Evolutionary conservation across 2,329 filamentous ascomycete genomes (phyloP), one percentile per base, ranked within the genome.

Genomic region (Scedosporium minutisporum): DNA sequence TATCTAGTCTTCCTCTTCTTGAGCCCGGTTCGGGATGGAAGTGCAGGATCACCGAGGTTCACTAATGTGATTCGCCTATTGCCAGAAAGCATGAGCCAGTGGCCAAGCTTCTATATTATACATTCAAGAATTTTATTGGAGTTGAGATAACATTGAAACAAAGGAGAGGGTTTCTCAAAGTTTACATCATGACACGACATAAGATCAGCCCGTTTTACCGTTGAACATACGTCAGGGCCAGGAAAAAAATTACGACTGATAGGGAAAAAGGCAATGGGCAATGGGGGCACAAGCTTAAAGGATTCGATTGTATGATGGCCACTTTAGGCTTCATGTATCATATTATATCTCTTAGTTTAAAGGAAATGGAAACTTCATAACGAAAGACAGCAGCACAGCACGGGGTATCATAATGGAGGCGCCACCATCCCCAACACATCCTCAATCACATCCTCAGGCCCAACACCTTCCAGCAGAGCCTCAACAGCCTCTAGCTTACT

Each of bases 1-100:
- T 51, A 62, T 21, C 64, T 62, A 96, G 92, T 82, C 80, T 97
- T 69, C 93, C 93, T 42, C 82, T 97, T 53, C 80, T 97, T 64
- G 87, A 86, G 67, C 83, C 91, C 72, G 85, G 85, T 64, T 96
- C 91, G 25, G 93, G 93, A 66, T 97, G 93, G 93, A 80, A 90
- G 69, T 97, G 93, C 81, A 92, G 88, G 77, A 80, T 97, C 68
- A 89, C 85, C 69, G 82, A 96, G 78, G 77, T 95, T 65, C 81
- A 84, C 70, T 88, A 83, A 66, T 70, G 51, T 29, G 51, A 3
- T 41, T 61, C 63, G 64, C 16, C 57, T 27, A 29, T 16, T 57
- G 14, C 16, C 4, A 18, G 57, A 33, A 33, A 33, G 42, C 65
- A 46, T 38, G 42, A 63, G 63, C 62, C 64, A 48, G 16, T 44